Evolutionary conservation across 2,329 filamentous ascomycete species (phyloP).

Genomic region (Acarospora socialis): DNA sequence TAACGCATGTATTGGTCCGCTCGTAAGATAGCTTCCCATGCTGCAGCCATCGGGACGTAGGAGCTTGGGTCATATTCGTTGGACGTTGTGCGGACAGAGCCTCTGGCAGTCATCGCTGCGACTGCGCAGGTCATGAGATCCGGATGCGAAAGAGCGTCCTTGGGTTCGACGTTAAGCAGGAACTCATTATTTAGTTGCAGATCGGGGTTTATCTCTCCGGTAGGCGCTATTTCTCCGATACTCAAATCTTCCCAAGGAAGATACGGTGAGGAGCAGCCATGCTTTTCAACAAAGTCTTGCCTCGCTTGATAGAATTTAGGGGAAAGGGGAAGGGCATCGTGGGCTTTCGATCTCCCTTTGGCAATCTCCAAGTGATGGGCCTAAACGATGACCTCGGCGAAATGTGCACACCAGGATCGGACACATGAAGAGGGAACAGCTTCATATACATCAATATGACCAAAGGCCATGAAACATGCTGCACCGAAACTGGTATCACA

Average conservation of each 20-base stretch:
- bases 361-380: slow-evolving; percentile 3
- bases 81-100: neutral
- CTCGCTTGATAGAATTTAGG: neutral
- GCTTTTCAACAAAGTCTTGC: neutral
- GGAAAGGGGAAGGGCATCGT: neutral
- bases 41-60: slow-evolving; percentile 1
- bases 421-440: slow-evolving; percentile 5
- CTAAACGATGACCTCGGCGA: slow-evolving; percentile 6
- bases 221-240: too few relatives aligned
- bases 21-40: slow-evolving; percentile 4
- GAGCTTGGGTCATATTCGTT: slow-evolving; percentile 1
- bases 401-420: slow-evolving; percentile 5
- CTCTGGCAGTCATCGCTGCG: too few relatives aligned
- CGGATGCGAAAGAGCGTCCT: too few relatives aligned
- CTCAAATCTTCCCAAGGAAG: neutral
- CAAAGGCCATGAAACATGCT: slow-evolving; percentile 9
- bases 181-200: too few relatives aligned
- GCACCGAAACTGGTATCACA: slow-evolving; percentile 6
- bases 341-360: neutral
- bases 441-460: slow-evolving; percentile 3
- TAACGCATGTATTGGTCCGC: slow-evolving; percentile 3
- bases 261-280: slow-evolving; percentile 2
- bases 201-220: too few relatives aligned
- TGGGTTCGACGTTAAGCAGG: too few relatives aligned
- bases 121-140: too few relatives aligned